phyloP scores from a whole-genome alignment of 345 rosid species.

The Salix suchowensis region DNA sequence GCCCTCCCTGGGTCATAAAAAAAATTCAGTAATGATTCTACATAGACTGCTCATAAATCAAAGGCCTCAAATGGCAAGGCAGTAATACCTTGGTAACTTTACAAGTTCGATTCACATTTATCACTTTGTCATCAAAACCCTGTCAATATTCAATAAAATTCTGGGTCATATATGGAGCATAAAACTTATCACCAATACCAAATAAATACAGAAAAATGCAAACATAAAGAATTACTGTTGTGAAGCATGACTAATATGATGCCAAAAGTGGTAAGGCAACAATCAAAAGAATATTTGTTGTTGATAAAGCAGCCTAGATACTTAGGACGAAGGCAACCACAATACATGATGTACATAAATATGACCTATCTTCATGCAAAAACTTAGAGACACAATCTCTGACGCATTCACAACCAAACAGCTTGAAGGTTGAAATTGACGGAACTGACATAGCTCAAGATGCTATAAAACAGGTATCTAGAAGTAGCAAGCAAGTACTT shows the following conservation, averaged over 20 bases:
- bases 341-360: neutral
- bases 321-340: too few species aligned
- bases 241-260: neutral
- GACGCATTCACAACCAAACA: neutral
- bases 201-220: neutral
- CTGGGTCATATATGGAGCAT: neutral
- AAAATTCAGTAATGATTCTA: conserved; percentile 9
- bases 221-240: neutral
- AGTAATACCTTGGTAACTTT: conserved; percentile 83
- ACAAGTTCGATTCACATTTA: conserved; percentile 81
- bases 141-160: conserved; percentile 28
- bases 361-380: neutral
- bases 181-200: neutral
- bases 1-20: conserved; percentile 51
- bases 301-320: too few species aligned
- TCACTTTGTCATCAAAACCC: conserved; percentile 88
- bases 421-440: neutral
- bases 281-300: too few species aligned
- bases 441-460: neutral
- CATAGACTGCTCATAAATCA: neutral
- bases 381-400: neutral
- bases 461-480: neutral
- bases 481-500: conserved; percentile 15
- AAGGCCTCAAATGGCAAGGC: neutral
- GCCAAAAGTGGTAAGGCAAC: neutral